Conservation (phyloP, 1,139 yeast species). For the Geotrichum klebahnii region DNA sequence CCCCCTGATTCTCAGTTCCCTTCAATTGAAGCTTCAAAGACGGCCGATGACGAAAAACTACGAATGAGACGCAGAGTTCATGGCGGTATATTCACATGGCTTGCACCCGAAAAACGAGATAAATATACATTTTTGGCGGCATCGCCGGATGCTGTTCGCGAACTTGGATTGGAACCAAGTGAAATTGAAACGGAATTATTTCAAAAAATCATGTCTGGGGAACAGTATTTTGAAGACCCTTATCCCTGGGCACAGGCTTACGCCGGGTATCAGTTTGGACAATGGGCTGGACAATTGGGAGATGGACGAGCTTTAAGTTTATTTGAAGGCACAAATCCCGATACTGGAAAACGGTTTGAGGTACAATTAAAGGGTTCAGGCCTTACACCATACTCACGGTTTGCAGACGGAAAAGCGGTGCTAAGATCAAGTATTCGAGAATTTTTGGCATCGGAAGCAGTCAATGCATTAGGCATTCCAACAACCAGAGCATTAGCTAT, state of each 20-base stretch:
- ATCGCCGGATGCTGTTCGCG: slow-evolving; percentile 58
- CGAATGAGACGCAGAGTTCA: slow-evolving; percentile 69
- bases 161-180: slow-evolving; percentile 50
- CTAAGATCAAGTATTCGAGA: slow-evolving; percentile 83
- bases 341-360: slow-evolving; percentile 48
- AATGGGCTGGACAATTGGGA: slow-evolving; percentile 94
- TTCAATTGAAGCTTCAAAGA: slow-evolving; percentile 48
- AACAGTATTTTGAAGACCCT: slow-evolving; percentile 42
- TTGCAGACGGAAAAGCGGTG: slow-evolving; percentile 96
- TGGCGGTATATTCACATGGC: slow-evolving; percentile 52
- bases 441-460: slow-evolving; percentile 76
- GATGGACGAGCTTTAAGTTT: slow-evolving; percentile 87
- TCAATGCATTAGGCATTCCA: slow-evolving; percentile 79
- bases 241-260: slow-evolving; percentile 87
- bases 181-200: slow-evolving; percentile 47
- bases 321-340: slow-evolving; percentile 56
- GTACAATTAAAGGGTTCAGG: slow-evolving; percentile 91
- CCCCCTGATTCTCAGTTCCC: slow-evolving; percentile 61
- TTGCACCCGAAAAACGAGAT: slow-evolving; percentile 40
- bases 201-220: slow-evolving; percentile 61
- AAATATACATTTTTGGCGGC: slow-evolving; percentile 53
- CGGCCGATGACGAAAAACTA: slow-evolving; percentile 40
- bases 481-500: slow-evolving; percentile 78
- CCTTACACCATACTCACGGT: slow-evolving; percentile 81
- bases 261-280: slow-evolving; percentile 96